Conservation (phyloP, 441 rosid species). For the Pelargonium australe region DNA sequence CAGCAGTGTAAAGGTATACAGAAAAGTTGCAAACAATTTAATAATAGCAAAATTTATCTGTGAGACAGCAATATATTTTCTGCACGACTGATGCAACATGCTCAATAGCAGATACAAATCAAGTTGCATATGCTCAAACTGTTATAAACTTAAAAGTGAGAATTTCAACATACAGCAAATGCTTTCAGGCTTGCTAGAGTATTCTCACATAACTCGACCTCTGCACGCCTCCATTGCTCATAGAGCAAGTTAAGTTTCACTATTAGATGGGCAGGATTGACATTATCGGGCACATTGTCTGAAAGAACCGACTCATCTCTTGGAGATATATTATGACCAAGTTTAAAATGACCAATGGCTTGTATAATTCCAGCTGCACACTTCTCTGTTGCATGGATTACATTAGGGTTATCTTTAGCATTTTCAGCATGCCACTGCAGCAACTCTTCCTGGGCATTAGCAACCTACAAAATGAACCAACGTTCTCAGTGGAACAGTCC, state of each 20-base stretch:
- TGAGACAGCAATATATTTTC: background rate
- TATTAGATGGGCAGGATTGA: constrained; percentile 45
- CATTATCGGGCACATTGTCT: constrained; percentile 28
- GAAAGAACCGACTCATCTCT: constrained; percentile 56
- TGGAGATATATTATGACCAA: constrained; percentile 78
- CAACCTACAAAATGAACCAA: constrained; percentile 40
- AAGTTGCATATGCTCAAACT: background rate
- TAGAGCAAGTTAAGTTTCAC: constrained; percentile 66
- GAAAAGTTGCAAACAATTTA: background rate
- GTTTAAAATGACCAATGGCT: constrained; percentile 83
- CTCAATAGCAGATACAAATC: background rate
- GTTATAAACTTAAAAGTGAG: constrained; percentile 13
- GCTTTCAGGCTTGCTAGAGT: constrained; percentile 55
- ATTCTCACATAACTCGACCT: constrained; percentile 57
- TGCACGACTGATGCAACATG: background rate
- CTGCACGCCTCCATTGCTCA: constrained; percentile 93
- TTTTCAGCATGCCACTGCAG: constrained; percentile 81
- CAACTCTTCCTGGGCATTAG: constrained; percentile 94
- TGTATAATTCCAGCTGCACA: constrained; percentile 88
- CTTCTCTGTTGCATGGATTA: constrained; percentile 74
- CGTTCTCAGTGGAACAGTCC: constrained; percentile 1
- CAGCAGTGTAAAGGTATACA: background rate
- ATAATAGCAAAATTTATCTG: background rate
- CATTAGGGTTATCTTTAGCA: constrained; percentile 69
- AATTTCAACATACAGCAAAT: constrained; percentile 47